These are phyloP conservation scores for Umbilicaria muhlenbergii DNA, from an alignment of 495 filamentous ascomycete species.

Conservation along the genomic window DNA sequence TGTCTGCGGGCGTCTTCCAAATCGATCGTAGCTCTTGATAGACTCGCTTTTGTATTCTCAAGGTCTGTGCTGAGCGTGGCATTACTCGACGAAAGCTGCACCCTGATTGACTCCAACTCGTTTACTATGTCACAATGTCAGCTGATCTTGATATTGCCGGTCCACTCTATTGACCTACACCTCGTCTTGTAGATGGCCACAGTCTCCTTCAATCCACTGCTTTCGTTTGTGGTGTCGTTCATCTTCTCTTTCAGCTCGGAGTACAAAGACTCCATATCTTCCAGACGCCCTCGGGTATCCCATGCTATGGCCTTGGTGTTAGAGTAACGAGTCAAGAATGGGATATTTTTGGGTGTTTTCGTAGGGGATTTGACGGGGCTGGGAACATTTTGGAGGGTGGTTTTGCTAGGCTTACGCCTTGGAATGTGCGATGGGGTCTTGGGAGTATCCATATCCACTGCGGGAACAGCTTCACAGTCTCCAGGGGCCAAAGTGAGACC, in stretches of 20 bases:
- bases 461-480: slow-evolving; percentile 8
- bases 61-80: slow-evolving; percentile 40
- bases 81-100: slow-evolving; percentile 40
- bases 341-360: slow-evolving; percentile 19
- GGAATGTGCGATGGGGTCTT: slow-evolving; percentile 23
- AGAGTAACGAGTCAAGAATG: slow-evolving; percentile 59
- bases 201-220: slow-evolving; percentile 48
- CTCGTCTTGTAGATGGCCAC: slow-evolving; percentile 53
- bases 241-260: slow-evolving; percentile 44
- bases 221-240: slow-evolving; percentile 41
- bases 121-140: slow-evolving; percentile 32
- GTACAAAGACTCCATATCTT: slow-evolving; percentile 48
- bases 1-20: slow-evolving; percentile 36
- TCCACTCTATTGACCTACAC: slow-evolving; percentile 36
- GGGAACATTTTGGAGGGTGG: slow-evolving; percentile 15
- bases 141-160: neutral
- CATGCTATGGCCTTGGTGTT: slow-evolving; percentile 47
- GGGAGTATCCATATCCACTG: slow-evolving; percentile 12
- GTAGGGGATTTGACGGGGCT: slow-evolving; percentile 21
- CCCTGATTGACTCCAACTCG: slow-evolving; percentile 47
- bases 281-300: slow-evolving; percentile 53
- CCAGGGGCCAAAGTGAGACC: slow-evolving; percentile 2
- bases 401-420: slow-evolving; percentile 11
- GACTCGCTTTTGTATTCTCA: slow-evolving; percentile 34
- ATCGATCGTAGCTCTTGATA: slow-evolving; percentile 24